phyloP scores from a whole-genome alignment of 768 basidiomycete genomes.

The Kwoniella europaea region DNA sequence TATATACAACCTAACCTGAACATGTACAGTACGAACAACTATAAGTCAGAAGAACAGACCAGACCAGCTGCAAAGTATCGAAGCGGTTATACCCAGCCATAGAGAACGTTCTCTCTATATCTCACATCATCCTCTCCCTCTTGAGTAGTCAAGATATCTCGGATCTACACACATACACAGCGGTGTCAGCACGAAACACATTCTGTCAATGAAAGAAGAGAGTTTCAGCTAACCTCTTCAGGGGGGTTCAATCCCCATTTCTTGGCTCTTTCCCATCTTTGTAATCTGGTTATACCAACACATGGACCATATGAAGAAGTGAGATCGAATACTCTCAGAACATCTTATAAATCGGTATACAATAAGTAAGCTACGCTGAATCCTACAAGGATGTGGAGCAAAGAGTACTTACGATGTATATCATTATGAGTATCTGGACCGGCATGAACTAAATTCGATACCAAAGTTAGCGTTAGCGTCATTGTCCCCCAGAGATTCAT shows the following conservation, averaged over 20 bases:
- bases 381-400: constrained; percentile 31
- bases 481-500: not conserved
- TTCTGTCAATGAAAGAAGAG: no score
- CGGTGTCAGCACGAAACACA: not conserved
- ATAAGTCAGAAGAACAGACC: not conserved
- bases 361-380: not conserved
- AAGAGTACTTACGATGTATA: constrained; percentile 45
- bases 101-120: constrained; percentile 70
- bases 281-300: constrained; percentile 66
- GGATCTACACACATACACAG: constrained; percentile 63
- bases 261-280: constrained; percentile 85
- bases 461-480: constrained; percentile 10
- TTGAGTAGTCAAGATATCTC: constrained; percentile 73
- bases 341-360: constrained; percentile 58
- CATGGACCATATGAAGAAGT: constrained; percentile 54
- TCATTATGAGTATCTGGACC: constrained; percentile 52
- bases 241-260: constrained; percentile 80
- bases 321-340: constrained; percentile 57
- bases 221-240: constrained; percentile 65
- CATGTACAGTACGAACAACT: not conserved
- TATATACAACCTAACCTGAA: not conserved
- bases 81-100: constrained; percentile 55
- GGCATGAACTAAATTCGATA: constrained; percentile 43
- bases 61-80: constrained; percentile 2
- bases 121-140: constrained; percentile 66